These are phyloP conservation scores for Pyricularia sp. DNA, from an alignment of 2,329 filamentous ascomycete genomes.

Conservation along the genomic window DNA sequence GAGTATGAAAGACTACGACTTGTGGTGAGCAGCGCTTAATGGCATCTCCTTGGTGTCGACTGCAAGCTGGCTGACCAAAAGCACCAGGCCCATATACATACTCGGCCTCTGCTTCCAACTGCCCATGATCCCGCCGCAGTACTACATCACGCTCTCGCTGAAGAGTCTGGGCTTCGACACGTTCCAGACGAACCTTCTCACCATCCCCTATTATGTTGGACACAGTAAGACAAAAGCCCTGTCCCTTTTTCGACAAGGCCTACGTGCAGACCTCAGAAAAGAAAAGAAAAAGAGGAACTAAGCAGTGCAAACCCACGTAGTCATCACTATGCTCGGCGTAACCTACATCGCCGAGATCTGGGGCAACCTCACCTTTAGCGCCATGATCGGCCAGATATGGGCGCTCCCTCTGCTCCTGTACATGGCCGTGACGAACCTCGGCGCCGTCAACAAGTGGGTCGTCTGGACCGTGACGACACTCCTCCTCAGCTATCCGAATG, in stretches of 20 bases:
- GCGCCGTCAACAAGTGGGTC: conserved; percentile 27
- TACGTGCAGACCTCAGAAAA: not conserved
- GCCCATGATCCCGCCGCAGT: conserved; percentile 35
- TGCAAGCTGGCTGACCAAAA: too few relatives aligned
- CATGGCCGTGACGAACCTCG: conserved; percentile 30
- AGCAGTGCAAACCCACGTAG: too few relatives aligned
- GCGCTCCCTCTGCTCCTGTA: conserved; percentile 47
- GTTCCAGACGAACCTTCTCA: conserved; percentile 53
- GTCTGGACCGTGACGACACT: conserved; percentile 31
- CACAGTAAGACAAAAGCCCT: conserved; percentile 20
- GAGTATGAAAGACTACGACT: conserved; percentile 29
- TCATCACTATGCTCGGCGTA: conserved; percentile 25
- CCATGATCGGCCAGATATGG: conserved; percentile 46
- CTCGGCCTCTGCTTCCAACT: conserved; percentile 45
- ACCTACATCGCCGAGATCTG: conserved; percentile 33
- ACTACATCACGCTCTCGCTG: conserved; percentile 51
- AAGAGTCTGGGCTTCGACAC: conserved; percentile 47
- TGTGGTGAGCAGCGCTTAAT: conserved; percentile 12
- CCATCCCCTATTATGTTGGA: conserved; percentile 40
- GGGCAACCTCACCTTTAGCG: conserved; percentile 38
- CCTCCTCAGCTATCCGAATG: conserved; percentile 29
- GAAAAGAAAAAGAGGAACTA: too few relatives aligned
- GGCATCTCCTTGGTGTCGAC: too few relatives aligned
- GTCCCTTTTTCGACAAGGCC: not conserved
- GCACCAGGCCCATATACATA: conserved; percentile 35